Evolutionary conservation across 202 grass and related monocot species (phyloP).

Genomic region (Tripidium arundinaceum): DNA sequence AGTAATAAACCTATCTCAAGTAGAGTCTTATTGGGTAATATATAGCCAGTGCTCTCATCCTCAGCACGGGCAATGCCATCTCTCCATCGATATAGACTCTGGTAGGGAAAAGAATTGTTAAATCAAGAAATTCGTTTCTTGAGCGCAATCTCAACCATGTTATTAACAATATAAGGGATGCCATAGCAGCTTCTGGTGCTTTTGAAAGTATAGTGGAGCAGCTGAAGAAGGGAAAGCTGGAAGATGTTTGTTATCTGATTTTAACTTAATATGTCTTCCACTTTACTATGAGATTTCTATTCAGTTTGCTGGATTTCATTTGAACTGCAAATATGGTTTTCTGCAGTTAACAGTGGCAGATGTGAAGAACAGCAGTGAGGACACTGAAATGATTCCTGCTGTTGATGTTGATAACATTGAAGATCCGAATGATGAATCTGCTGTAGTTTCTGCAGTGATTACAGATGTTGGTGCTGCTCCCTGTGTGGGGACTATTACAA

Average conservation of each 20-base stretch:
- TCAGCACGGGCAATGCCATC: constrained; percentile 67
- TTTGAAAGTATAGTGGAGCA: constrained; percentile 66
- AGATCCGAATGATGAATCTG: constrained; percentile 22
- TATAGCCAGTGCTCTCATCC: constrained; percentile 98
- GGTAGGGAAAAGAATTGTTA: constrained; percentile 55
- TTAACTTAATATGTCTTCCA: constrained; percentile 13
- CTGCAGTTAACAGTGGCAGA: constrained; percentile 38
- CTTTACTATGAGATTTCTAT: background rate
- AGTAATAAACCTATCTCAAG: constrained; percentile 76
- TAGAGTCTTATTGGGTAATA: constrained; percentile 86
- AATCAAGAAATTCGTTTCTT: constrained; percentile 59
- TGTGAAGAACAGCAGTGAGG: constrained; percentile 14
- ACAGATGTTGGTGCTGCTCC: constrained; percentile 16
- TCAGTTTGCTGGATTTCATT: constrained; percentile 2
- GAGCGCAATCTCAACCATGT: constrained; percentile 51
- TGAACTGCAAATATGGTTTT: constrained; percentile 25
- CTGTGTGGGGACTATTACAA: constrained; percentile 21
- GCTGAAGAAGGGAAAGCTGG: constrained; percentile 51
- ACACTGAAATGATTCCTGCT: constrained; percentile 40
- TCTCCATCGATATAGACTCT: constrained; percentile 91
- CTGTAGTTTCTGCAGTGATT: constrained; percentile 33
- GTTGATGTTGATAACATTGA: constrained; percentile 23
- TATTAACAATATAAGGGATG: constrained; percentile 55
- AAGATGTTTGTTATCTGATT: constrained; percentile 51
- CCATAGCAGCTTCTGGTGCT: constrained; percentile 56